Conservation (phyloP, 805 yeast species). For the Candida silvicultrix region DNA sequence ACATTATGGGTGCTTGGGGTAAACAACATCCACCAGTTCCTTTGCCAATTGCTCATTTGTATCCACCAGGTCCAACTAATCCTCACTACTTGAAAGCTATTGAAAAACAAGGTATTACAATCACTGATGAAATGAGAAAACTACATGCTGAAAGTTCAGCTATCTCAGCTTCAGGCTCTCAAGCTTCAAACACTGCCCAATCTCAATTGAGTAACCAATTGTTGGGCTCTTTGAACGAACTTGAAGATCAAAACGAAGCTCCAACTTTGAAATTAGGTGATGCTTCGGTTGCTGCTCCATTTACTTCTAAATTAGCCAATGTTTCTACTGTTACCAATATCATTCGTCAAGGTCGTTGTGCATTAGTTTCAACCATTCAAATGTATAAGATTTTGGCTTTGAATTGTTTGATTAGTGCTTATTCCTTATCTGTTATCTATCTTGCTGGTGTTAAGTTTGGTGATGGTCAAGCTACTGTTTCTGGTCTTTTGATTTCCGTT, state of each 20-base stretch:
- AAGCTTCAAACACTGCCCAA: slow-evolving; percentile 27
- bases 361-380: slow-evolving; percentile 94
- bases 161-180: slow-evolving; percentile 27
- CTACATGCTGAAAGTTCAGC: slow-evolving; percentile 46
- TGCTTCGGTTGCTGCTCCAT: slow-evolving; percentile 99
- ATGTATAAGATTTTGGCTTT: slow-evolving; percentile 97
- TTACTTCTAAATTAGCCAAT: slow-evolving; percentile 88
- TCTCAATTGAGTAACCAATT: slow-evolving; percentile 57
- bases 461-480: slow-evolving; percentile 94
- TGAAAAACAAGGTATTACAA: slow-evolving; percentile 74
- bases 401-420: slow-evolving; percentile 95
- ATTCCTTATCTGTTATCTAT: slow-evolving; percentile 87
- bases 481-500: slow-evolving; percentile 87
- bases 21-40: slow-evolving; percentile 84
- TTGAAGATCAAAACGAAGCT: slow-evolving; percentile 68
- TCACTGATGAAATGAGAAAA: slow-evolving; percentile 66
- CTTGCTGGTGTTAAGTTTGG: slow-evolving; percentile 98
- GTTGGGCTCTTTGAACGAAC: slow-evolving; percentile 46
- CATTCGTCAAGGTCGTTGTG: slow-evolving; percentile 97
- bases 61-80: slow-evolving; percentile 92
- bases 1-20: slow-evolving; percentile 73
- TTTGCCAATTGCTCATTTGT: slow-evolving; percentile 80
- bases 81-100: slow-evolving; percentile 84
- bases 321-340: slow-evolving; percentile 91
- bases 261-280: slow-evolving; percentile 94